phyloP scores from a whole-genome alignment of 768 basidiomycete species.

The Sistotremastrum suecicum region DNA sequence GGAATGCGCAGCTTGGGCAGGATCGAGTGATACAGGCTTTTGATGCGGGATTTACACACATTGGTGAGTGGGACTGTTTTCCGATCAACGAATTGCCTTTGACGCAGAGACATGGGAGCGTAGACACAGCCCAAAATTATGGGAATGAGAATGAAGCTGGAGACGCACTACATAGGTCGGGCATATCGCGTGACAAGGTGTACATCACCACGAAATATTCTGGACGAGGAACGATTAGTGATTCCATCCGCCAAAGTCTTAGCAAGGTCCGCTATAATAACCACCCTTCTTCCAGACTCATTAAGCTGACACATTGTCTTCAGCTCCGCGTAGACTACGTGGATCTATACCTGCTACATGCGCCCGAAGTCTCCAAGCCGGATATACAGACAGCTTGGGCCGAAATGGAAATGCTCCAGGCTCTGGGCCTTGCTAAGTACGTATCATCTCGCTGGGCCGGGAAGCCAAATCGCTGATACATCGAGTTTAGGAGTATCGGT shows the following conservation, averaged over 20 bases:
- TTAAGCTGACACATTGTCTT: conserved; percentile 8
- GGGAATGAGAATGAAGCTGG: conserved; percentile 46
- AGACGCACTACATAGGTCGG: conserved; percentile 38
- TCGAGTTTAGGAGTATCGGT: conserved; percentile 42
- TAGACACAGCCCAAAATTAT: conserved; percentile 50
- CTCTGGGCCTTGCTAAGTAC: conserved; percentile 42
- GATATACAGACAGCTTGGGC: conserved; percentile 52
- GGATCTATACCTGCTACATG: conserved; percentile 61
- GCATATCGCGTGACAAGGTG: conserved; percentile 38
- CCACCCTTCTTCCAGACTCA: neutral
- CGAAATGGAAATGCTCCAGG: conserved; percentile 44
- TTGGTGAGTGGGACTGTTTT: no score
- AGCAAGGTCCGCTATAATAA: conserved; percentile 27
- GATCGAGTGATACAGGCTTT: conserved; percentile 50
- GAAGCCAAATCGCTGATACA: neutral
- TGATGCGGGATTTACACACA: conserved; percentile 43
- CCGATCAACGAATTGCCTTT: no score
- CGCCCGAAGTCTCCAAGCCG: conserved; percentile 35
- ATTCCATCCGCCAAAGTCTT: conserved; percentile 46
- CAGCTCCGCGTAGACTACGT: conserved; percentile 53
- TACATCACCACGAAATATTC: conserved; percentile 60
- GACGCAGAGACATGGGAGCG: no score
- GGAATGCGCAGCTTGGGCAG: conserved; percentile 36
- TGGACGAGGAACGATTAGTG: conserved; percentile 22
- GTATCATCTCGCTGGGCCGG: no score